Evolutionary conservation across 352 stramenopile species (phyloP).

Genomic region (Elongisporangium prolatum): DNA sequence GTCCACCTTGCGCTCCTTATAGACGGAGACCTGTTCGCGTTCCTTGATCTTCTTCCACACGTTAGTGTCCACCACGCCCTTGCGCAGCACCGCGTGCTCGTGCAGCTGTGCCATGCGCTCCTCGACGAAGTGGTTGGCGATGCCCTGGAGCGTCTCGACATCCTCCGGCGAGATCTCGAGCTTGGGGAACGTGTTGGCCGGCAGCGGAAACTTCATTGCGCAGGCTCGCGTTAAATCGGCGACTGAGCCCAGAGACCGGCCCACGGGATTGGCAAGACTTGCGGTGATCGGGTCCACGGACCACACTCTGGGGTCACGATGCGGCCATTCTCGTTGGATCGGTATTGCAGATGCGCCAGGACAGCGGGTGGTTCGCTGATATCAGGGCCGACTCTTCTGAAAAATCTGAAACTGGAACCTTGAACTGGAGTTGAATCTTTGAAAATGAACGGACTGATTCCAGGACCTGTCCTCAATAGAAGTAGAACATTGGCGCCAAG

Average conservation of each 20-base stretch:
- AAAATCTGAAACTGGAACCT: not conserved
- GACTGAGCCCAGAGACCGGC: no score
- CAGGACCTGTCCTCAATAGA: not conserved
- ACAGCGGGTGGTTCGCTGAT: not conserved
- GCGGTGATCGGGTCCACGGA: not conserved
- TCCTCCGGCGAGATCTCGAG: constrained; percentile 14
- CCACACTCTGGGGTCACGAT: not conserved
- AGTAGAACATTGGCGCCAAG: not conserved
- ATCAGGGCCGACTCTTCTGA: not conserved
- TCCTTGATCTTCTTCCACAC: constrained; percentile 14
- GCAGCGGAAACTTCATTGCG: constrained; percentile 24
- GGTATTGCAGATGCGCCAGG: not conserved
- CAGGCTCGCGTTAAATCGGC: no score
- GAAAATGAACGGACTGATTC: not conserved
- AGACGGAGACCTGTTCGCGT: not conserved
- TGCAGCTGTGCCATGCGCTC: not conserved
- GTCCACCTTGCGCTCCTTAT: not conserved
- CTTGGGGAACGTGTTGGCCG: constrained; percentile 16
- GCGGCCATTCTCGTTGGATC: not conserved
- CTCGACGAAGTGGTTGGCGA: constrained; percentile 12
- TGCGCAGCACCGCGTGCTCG: not conserved
- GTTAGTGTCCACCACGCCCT: constrained; percentile 3
- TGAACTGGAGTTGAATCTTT: not conserved
- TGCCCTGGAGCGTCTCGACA: constrained; percentile 9
- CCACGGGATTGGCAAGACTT: no score